These are phyloP conservation scores for Fusarium beomiforme DNA, from an alignment of 2,329 filamentous ascomycete species.

Conservation along the genomic window DNA sequence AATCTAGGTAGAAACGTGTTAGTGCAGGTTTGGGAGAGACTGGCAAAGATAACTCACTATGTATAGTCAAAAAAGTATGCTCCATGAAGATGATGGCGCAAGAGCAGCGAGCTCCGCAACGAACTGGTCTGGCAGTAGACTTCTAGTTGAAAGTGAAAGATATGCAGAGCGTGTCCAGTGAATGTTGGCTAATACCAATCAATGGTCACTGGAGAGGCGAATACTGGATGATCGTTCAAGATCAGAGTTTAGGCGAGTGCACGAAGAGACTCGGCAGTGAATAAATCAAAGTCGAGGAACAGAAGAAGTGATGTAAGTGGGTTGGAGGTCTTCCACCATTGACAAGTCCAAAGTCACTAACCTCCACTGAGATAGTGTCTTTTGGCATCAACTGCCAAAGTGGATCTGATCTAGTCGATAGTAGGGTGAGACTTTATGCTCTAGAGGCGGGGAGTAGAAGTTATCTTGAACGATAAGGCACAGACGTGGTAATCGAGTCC, in stretches of 20 bases:
- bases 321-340: constrained; percentile 28
- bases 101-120: constrained; percentile 31
- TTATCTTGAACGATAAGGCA: constrained; percentile 14
- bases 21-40: neutral
- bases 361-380: constrained; percentile 15
- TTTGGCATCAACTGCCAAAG: constrained; percentile 33
- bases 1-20: constrained; percentile 55
- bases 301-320: constrained; percentile 26
- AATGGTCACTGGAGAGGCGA: constrained; percentile 9
- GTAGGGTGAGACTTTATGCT: constrained; percentile 1
- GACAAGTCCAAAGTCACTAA: constrained; percentile 26
- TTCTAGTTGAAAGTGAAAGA: neutral
- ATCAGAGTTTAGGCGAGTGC: constrained; percentile 1
- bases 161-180: neutral
- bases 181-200: constrained; percentile 30
- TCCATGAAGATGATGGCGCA: constrained; percentile 64
- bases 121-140: neutral
- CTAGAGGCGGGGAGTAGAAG: constrained; percentile 3
- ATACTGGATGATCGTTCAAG: neutral
- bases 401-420: constrained; percentile 15
- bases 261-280: neutral
- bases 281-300: constrained; percentile 6
- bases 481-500: constrained; percentile 3
- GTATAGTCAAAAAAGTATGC: constrained; percentile 91
- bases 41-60: constrained; percentile 68